phyloP scores from a whole-genome alignment of 495 filamentous ascomycete species.

The Penicillium ucsense region DNA sequence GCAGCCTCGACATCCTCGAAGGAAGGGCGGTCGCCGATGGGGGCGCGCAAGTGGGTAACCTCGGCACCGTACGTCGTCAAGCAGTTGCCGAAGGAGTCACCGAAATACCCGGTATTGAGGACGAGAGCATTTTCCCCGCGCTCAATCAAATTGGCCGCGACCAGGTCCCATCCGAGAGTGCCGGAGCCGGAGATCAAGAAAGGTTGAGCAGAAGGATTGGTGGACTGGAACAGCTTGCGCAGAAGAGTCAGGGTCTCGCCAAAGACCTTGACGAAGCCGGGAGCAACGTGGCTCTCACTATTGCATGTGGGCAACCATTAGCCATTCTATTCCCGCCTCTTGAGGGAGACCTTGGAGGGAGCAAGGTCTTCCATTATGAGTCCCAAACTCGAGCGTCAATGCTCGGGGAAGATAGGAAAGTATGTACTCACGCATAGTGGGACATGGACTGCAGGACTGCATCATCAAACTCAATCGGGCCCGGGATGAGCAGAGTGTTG shows the following conservation, averaged over 20 bases:
- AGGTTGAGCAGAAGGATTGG: conserved; percentile 71
- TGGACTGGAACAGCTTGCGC: conserved; percentile 86
- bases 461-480: conserved; percentile 98
- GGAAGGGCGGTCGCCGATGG: conserved; percentile 82
- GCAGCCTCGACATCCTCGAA: conserved; percentile 79
- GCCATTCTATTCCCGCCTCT: not conserved
- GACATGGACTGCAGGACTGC: conserved; percentile 89
- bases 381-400: too few species aligned
- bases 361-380: too few species aligned
- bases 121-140: conserved; percentile 83
- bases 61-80: conserved; percentile 82
- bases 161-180: conserved; percentile 92
- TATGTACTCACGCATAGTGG: conserved; percentile 70
- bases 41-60: conserved; percentile 78
- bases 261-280: conserved; percentile 81
- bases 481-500: conserved; percentile 81
- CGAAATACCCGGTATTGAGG: conserved; percentile 93
- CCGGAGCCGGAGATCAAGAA: conserved; percentile 91
- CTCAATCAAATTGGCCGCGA: conserved; percentile 84
- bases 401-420: not conserved
- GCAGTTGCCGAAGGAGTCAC: conserved; percentile 88
- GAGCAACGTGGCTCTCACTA: conserved; percentile 87
- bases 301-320: not conserved
- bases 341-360: too few species aligned
- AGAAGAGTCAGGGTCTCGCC: conserved; percentile 81